A percentile compares a stretch with the other conserved stretches of the same genome.
Evolutionary conservation across 805 yeast genomes (phyloP).

Genomic region (Debaryomyces hansenii): DNA sequence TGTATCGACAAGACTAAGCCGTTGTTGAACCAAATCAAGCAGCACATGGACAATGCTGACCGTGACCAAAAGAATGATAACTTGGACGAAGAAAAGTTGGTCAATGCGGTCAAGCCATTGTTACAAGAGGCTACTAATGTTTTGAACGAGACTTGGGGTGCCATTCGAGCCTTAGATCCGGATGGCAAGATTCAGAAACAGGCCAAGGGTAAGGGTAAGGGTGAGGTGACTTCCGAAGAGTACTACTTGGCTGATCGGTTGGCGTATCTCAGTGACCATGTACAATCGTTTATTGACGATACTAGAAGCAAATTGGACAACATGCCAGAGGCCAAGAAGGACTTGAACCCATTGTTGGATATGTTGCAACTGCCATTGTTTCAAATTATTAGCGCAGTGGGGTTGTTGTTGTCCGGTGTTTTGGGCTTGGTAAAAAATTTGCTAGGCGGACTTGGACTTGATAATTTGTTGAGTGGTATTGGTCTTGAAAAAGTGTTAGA

Average conservation of each 20-base stretch:
- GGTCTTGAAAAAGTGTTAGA: neutral
- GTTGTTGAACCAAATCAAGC: slow-evolving; percentile 1
- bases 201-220: neutral
- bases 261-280: slow-evolving; percentile 2
- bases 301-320: slow-evolving; percentile 1
- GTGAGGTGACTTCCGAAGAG: neutral
- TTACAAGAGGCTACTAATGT: neutral
- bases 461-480: neutral
- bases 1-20: slow-evolving; percentile 2
- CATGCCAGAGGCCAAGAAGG: slow-evolving; percentile 2
- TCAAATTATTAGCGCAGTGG: slow-evolving; percentile 1
- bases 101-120: neutral
- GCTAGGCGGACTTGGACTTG: neutral
- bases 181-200: slow-evolving; percentile 1
- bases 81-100: slow-evolving; percentile 1
- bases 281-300: slow-evolving; percentile 1
- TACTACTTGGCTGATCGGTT: slow-evolving; percentile 1
- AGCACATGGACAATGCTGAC: slow-evolving; percentile 1
- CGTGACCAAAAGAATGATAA: slow-evolving; percentile 1
- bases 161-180: neutral
- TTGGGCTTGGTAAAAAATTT: slow-evolving; percentile 1
- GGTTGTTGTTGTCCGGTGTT: slow-evolving; percentile 1
- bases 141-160: slow-evolving; percentile 2
- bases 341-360: neutral
- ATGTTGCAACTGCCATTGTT: neutral